Conservation (phyloP, 768 basidiomycete genomes). For the Xerocomellus chrysenteron region DNA sequence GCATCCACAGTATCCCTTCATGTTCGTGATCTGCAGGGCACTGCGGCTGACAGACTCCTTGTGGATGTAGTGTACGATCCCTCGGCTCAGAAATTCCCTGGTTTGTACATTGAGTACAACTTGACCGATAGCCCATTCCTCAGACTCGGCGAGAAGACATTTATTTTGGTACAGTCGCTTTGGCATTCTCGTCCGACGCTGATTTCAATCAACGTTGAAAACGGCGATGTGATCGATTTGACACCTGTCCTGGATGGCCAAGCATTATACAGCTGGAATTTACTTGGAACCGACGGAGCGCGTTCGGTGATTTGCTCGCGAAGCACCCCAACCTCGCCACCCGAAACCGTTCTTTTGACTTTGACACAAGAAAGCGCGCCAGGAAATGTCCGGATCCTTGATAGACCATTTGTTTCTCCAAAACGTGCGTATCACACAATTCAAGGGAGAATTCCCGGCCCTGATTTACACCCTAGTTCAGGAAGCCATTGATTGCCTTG, state of each 20-base stretch:
- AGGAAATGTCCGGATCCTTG: conserved; percentile 40
- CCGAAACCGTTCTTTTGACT: conserved; percentile 50
- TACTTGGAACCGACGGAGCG: conserved; percentile 49
- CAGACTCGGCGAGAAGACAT: conserved; percentile 8
- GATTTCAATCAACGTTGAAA: conserved; percentile 42
- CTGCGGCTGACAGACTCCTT: conserved; percentile 24
- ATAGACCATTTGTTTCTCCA: conserved; percentile 40
- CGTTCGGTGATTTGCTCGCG: conserved; percentile 46
- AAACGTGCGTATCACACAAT: conserved; percentile 34
- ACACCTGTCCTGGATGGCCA: conserved; percentile 12
- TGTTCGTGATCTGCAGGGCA: conserved; percentile 35
- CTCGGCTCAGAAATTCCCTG: conserved; percentile 49
- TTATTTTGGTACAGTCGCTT: conserved; percentile 42
- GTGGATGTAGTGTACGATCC: conserved; percentile 45
- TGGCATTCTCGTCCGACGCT: conserved; percentile 57
- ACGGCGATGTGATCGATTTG: conserved; percentile 40
- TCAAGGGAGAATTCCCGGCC: not conserved
- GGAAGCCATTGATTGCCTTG: conserved; percentile 40
- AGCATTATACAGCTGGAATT: conserved; percentile 48
- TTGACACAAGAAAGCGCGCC: conserved; percentile 23
- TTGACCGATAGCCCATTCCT: conserved; percentile 46
- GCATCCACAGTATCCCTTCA: conserved; percentile 54
- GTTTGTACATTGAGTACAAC: conserved; percentile 56
- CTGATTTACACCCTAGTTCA: conserved; percentile 28
- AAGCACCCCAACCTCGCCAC: conserved; percentile 47